phyloP scores from a whole-genome alignment of 495 filamentous ascomycete species.

The Podospora comata region DNA sequence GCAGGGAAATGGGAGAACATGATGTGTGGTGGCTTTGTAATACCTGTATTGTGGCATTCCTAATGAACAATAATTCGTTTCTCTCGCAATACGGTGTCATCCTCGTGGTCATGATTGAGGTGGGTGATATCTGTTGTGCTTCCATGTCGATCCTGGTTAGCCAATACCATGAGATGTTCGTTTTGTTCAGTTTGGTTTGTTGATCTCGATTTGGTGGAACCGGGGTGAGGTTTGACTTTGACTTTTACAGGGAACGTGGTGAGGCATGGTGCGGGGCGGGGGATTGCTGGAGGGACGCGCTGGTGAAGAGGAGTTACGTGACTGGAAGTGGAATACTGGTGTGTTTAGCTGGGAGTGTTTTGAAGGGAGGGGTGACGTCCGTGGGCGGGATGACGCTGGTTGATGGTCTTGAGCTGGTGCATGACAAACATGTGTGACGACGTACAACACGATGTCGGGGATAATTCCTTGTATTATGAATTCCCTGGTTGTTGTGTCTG shows the following conservation, averaged over 20 bases:
- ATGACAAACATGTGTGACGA: not conserved
- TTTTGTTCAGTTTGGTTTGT: constrained; percentile 15
- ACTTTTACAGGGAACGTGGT: constrained; percentile 12
- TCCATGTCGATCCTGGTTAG: constrained; percentile 15
- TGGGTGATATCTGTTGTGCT: constrained; percentile 10
- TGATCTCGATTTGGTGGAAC: constrained; percentile 17
- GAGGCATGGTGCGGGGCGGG: not conserved
- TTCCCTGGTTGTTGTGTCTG: not conserved
- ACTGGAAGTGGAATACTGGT: not conserved
- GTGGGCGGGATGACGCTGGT: constrained; percentile 8
- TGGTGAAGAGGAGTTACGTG: not conserved
- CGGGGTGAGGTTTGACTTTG: constrained; percentile 14
- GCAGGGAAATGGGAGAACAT: not conserved
- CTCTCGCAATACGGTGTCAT: not conserved
- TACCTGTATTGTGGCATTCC: not conserved
- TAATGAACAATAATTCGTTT: not conserved
- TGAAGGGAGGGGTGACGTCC: not conserved
- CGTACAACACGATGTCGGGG: no score
- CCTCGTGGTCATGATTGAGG: not conserved
- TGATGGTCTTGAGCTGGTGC: not conserved
- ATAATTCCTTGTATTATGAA: not conserved
- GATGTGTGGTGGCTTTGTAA: not conserved
- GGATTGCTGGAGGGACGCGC: not conserved
- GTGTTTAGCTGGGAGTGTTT: not conserved
- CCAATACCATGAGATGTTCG: constrained; percentile 17